These are phyloP conservation scores for Symbiotaphrina buchneri DNA, from an alignment of 495 filamentous ascomycete species.

Conservation along the genomic window DNA sequence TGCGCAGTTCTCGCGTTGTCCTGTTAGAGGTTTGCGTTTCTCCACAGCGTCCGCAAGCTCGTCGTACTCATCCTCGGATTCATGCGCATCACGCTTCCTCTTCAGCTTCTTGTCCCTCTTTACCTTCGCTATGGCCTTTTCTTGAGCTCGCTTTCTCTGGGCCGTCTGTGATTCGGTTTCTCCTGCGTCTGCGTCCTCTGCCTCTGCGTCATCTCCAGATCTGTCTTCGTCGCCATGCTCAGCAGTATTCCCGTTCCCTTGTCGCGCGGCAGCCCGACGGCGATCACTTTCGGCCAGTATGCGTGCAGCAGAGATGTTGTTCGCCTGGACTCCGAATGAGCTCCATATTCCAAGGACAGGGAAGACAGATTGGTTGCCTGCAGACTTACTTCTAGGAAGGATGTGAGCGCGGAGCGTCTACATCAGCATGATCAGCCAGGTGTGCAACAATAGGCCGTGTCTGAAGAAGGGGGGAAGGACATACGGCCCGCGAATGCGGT, in stretches of 20 bases:
- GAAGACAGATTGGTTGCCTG: too few relatives aligned
- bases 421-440: slow-evolving; percentile 7
- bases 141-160: too few relatives aligned
- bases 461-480: slow-evolving; percentile 8
- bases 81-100: slow-evolving; percentile 22
- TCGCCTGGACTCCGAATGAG: slow-evolving; percentile 25
- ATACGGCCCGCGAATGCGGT: slow-evolving; percentile 39
- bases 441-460: not conserved
- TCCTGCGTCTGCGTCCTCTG: slow-evolving; percentile 37
- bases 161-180: slow-evolving; percentile 9
- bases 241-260: slow-evolving; percentile 6
- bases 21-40: slow-evolving; percentile 48
- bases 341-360: not conserved
- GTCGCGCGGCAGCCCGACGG: not conserved
- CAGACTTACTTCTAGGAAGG: slow-evolving; percentile 50
- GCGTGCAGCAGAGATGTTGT: slow-evolving; percentile 60
- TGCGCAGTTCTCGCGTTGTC: slow-evolving; percentile 77
- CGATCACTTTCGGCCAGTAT: not conserved
- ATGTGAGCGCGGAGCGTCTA: slow-evolving; percentile 55
- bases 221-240: slow-evolving; percentile 12
- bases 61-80: slow-evolving; percentile 11
- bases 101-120: slow-evolving; percentile 49
- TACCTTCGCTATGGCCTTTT: slow-evolving; percentile 45
- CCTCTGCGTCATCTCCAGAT: slow-evolving; percentile 18
- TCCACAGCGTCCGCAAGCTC: too few relatives aligned